Percentiles rank a stretch among this genome's conserved stretches.
Conservation (phyloP, 2,329 filamentous ascomycete species). For the Geoglossum cookeanum region DNA sequence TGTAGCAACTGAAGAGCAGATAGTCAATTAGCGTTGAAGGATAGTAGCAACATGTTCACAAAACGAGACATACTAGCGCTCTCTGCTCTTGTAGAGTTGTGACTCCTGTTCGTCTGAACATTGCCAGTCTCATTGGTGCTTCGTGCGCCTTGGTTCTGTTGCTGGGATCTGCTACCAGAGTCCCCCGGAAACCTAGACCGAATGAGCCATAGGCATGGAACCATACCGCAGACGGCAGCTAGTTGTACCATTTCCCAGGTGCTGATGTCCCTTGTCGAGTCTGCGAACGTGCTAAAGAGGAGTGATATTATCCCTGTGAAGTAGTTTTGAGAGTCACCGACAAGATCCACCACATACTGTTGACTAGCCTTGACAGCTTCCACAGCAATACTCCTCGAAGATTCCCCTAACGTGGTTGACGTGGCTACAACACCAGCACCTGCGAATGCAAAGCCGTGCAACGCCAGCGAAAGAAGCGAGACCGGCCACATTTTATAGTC, state of each 20-base stretch:
- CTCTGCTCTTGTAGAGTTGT: not conserved
- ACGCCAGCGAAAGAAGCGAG: not conserved
- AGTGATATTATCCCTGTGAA: constrained; percentile 5
- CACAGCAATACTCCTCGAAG: not conserved
- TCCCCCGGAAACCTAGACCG: not conserved
- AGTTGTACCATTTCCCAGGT: constrained; percentile 20
- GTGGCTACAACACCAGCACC: not conserved
- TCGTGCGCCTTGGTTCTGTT: not conserved
- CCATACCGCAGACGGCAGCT: constrained; percentile 19
- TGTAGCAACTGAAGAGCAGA: constrained; percentile 19
- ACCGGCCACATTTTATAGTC: not conserved
- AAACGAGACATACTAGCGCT: not conserved
- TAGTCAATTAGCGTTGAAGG: not conserved
- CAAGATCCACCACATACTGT: not conserved
- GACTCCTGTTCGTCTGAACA: not conserved
- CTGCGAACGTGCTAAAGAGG: constrained; percentile 10
- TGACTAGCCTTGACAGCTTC: not conserved
- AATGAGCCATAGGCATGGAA: constrained; percentile 18
- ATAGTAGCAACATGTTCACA: not conserved
- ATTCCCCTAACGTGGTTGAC: not conserved
- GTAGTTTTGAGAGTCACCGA: not conserved
- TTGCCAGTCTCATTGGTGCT: not conserved
- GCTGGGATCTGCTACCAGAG: not conserved
- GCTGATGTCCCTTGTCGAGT: not conserved
- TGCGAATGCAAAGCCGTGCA: not conserved